These are phyloP conservation scores for Trypanosoma rangeli DNA, from an alignment of 208 protist genomes.

Conservation along the genomic window DNA sequence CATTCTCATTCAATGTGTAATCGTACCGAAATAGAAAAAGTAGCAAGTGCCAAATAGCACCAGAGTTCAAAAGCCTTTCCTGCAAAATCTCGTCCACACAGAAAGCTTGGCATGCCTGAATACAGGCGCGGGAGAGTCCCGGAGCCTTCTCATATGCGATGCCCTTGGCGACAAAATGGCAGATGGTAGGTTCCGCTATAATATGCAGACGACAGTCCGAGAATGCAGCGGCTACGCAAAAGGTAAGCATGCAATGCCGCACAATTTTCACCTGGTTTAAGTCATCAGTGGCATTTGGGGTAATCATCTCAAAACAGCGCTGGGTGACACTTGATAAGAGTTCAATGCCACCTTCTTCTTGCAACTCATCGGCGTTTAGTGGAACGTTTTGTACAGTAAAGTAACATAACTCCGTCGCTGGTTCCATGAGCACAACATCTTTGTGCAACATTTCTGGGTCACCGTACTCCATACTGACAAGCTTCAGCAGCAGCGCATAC, in stretches of 20 bases:
- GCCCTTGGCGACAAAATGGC: conserved; percentile 57
- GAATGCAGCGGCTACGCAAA: conserved; percentile 71
- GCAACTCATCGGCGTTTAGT: conserved; percentile 94
- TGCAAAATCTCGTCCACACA: conserved; percentile 68
- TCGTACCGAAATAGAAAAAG: conserved; percentile 90
- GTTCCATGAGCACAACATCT: conserved; percentile 68
- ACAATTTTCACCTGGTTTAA: conserved; percentile 58
- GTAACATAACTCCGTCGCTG: conserved; percentile 87
- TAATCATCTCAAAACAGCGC: conserved; percentile 80
- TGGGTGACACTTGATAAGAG: conserved; percentile 62
- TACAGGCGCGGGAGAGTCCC: conserved; percentile 69
- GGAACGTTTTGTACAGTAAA: conserved; percentile 89
- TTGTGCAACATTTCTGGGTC: conserved; percentile 69
- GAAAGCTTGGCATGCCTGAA: conserved; percentile 71
- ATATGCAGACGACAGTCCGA: conserved; percentile 72
- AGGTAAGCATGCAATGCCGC: conserved; percentile 75
- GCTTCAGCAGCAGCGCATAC: conserved; percentile 86
- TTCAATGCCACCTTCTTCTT: conserved; percentile 89
- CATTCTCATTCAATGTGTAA: conserved; percentile 79
- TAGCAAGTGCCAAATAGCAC: conserved; percentile 88
- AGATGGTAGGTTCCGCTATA: conserved; percentile 41
- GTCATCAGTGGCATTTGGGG: conserved; percentile 38
- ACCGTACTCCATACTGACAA: conserved; percentile 72
- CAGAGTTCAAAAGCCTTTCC: conserved; percentile 50
- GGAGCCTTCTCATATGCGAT: conserved; percentile 54